Conservation (phyloP, 2,329 filamentous ascomycete species). For the Aspergillus bombycis region DNA sequence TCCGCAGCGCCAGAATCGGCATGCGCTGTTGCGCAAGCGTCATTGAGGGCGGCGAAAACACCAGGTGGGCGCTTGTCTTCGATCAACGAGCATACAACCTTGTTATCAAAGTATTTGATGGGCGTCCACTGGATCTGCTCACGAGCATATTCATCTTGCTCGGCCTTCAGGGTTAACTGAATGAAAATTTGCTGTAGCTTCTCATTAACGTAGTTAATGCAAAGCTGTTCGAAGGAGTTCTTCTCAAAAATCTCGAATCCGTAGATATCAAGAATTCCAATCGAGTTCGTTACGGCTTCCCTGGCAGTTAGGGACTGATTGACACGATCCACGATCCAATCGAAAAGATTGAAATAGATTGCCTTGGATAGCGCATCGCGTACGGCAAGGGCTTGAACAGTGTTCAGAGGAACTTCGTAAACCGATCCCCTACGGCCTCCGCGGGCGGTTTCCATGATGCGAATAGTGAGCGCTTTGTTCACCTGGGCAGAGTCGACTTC, state of each 20-base stretch:
- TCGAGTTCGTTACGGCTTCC: conserved; percentile 75
- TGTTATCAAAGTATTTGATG: conserved; percentile 99
- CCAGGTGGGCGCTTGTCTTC: conserved; percentile 88
- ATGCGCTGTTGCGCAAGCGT: conserved; percentile 97
- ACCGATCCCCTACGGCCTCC: conserved; percentile 68
- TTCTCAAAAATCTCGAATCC: conserved; percentile 99
- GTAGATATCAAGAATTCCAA: conserved; percentile 98
- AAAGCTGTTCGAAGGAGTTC: conserved; percentile 98
- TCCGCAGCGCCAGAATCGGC: conserved; percentile 93
- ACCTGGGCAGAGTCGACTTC: conserved; percentile 82
- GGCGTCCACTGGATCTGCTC: conserved; percentile 99
- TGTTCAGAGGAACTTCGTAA: conserved; percentile 79
- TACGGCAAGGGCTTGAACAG: conserved; percentile 80
- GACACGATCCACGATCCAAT: conserved; percentile 95
- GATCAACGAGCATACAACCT: conserved; percentile 96
- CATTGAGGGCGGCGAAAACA: conserved; percentile 93
- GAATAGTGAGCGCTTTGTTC: conserved; percentile 84
- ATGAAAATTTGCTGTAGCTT: conserved; percentile 99
- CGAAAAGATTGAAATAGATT: conserved; percentile 97
- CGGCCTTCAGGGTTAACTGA: conserved; percentile 91
- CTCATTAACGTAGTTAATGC: conserved; percentile 99
- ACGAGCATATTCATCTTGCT: conserved; percentile 94
- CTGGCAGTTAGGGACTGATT: conserved; percentile 84
- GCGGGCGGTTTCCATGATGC: conserved; percentile 74
- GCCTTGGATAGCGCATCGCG: conserved; percentile 90